A percentile compares a stretch with the other conserved stretches of the same genome.
These are phyloP conservation scores for Phytophthora sp. DNA, from an alignment of 352 stramenopile species.

Conservation along the genomic window DNA sequence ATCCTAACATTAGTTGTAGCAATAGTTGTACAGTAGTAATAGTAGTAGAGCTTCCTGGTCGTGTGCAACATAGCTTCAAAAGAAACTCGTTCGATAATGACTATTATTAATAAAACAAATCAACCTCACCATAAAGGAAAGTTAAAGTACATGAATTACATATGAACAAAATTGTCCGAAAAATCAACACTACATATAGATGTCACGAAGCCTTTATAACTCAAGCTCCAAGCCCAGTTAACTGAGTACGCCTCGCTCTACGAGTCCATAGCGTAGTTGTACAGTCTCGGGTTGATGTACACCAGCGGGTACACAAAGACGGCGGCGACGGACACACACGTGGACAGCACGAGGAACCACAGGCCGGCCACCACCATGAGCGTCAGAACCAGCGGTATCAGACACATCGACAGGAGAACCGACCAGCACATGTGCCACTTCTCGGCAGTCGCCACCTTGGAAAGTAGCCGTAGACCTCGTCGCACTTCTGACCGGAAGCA, in stretches of 20 bases:
- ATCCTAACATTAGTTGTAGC: too few relatives aligned
- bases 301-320: slow-evolving; percentile 24
- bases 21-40: too few relatives aligned
- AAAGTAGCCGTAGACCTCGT: slow-evolving; percentile 26
- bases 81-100: too few relatives aligned
- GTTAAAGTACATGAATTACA: slow-evolving; percentile 7
- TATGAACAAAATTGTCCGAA: background rate
- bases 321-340: slow-evolving; percentile 13
- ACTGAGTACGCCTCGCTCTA: background rate
- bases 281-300: slow-evolving; percentile 33
- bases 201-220: slow-evolving; percentile 27
- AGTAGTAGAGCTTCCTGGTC: too few relatives aligned
- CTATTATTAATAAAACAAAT: too few relatives aligned
- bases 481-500: slow-evolving; percentile 32
- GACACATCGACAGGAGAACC: slow-evolving; percentile 25
- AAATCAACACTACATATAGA: background rate
- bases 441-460: slow-evolving; percentile 26
- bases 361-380: slow-evolving; percentile 26
- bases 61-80: too few relatives aligned
- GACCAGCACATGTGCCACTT: slow-evolving; percentile 34
- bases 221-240: slow-evolving; percentile 6
- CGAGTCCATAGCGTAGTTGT: slow-evolving; percentile 34
- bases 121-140: background rate
- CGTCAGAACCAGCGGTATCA: slow-evolving; percentile 27
- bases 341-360: slow-evolving; percentile 32